Conservation (phyloP, 106 monocot genomes). For the Dioscorea alata region DNA sequence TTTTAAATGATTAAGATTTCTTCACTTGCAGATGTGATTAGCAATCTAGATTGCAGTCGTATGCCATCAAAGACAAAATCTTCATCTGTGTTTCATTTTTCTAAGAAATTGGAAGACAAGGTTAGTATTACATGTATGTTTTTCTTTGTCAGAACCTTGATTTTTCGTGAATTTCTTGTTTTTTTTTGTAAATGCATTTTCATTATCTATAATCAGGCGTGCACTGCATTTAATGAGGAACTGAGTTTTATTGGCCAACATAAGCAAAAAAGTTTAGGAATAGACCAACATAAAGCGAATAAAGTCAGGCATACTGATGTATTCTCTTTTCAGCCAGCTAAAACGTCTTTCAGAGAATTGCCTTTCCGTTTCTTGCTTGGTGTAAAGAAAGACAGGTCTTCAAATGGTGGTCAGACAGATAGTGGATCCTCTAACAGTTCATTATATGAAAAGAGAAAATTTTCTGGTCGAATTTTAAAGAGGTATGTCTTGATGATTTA, state of each 20-base stretch:
- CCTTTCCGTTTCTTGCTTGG: constrained; percentile 4
- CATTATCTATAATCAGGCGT: constrained; percentile 11
- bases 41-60: neutral
- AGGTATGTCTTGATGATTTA: constrained; percentile 1
- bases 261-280: neutral
- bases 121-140: neutral
- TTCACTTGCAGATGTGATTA: neutral
- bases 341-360: neutral
- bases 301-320: neutral
- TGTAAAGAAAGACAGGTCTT: neutral
- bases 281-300: neutral
- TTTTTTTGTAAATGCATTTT: neutral
- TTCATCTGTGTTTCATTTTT: neutral
- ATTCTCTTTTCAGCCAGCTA: constrained; percentile 2
- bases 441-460: neutral
- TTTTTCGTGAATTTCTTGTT: too few relatives aligned
- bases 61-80: neutral
- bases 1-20: too few relatives aligned
- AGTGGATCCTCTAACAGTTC: neutral
- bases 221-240: constrained; percentile 8
- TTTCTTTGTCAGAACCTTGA: neutral
- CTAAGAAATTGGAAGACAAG: neutral
- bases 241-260: neutral
- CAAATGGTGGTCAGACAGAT: constrained; percentile 3
- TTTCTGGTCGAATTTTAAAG: neutral